Evolutionary conservation across 441 rosid species (phyloP).

Genomic region (Euphorbia schlechtendalii): DNA sequence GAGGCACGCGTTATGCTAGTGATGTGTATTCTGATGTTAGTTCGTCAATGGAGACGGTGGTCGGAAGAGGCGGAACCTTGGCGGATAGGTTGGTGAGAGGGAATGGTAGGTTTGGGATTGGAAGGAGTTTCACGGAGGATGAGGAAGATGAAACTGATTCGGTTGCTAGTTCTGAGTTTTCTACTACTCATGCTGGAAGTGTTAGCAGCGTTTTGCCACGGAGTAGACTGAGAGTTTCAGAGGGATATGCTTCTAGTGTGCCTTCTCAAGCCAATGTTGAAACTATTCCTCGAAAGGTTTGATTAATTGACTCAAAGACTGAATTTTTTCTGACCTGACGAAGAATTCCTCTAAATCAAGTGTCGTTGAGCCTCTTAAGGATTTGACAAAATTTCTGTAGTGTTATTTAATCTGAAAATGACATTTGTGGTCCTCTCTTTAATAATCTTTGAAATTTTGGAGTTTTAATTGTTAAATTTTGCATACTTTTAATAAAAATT

Average conservation of each 20-base stretch:
- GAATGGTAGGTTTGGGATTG: conserved; percentile 31
- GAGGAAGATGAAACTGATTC: conserved; percentile 83
- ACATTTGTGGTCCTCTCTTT: too few species aligned
- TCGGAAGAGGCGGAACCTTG: conserved; percentile 35
- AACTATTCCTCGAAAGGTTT: conserved; percentile 43
- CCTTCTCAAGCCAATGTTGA: conserved; percentile 34
- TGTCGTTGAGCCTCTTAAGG: too few species aligned
- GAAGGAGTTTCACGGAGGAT: conserved; percentile 38
- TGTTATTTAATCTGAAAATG: too few species aligned
- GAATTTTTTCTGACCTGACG: not conserved
- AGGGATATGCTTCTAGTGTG: conserved; percentile 53
- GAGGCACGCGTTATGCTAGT: conserved; percentile 39
- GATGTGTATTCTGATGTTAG: conserved; percentile 72
- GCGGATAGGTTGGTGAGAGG: conserved; percentile 32
- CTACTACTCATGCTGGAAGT: conserved; percentile 55
- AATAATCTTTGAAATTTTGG: too few species aligned
- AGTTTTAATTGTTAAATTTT: too few species aligned
- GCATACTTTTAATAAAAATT: too few species aligned
- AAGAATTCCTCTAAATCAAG: conserved; percentile 3
- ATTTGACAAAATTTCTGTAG: too few species aligned
- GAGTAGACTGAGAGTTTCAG: conserved; percentile 27
- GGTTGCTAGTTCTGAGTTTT: conserved; percentile 78
- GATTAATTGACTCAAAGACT: conserved; percentile 10
- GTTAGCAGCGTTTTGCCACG: conserved; percentile 33
- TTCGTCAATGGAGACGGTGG: conserved; percentile 76